Base-by-base conservation (phyloP, 768 basidiomycete species). In the Pseudohyphozyma bogoriensis region DNA sequence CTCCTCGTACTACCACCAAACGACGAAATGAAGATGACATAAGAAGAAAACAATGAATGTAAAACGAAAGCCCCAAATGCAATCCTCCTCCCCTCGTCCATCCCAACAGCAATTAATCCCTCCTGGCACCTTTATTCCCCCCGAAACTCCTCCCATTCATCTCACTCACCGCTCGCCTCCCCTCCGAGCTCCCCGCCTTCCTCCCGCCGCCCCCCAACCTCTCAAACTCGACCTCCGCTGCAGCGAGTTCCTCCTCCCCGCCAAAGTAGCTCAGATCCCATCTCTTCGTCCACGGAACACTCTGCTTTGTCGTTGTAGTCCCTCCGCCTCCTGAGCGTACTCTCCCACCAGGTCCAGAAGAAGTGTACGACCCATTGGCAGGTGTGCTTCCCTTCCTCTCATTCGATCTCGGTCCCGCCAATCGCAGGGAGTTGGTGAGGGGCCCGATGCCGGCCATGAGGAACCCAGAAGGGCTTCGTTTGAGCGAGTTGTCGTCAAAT, bases 221-320 rank as follows among this genome's bases (percentile, higher is more conserved):
- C 26, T 49, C 24, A 32, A 49, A 49, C 26, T 49, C 47, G 29
- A 49, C 47, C 8, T n/a, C 24, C 45, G 24, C 9, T 31, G 28
- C 50, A 7, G 33, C 55, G 33, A 45, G 33, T n/a, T 62, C 60
- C 22, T 52, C 55, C 44, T 62, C 60, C 22, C 35, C 55, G 2
- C 60, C 60, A 31, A 62, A 62, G 31, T 53, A 52, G 35, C 29
- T 28, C 12, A 62, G 12, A 29, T 62, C 56, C 60, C 60, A 62
- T 26, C 60, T 40, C 35, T 26, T 39, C 26, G 4, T 32, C 56
- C 44, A 56, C 18, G 26, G 33, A 8, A 26, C 28, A 13, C 51
- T 22, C 13, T n/a, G 6, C 26, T 1, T 8, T 33, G 22, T 31
- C 4, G 6, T 26, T 31, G 32, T 13, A 32, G 39, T 4, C 49